Percentiles rank a stretch among this genome's conserved stretches.
phyloP scores from a whole-genome alignment of 1,284 basidiomycete genomes.

The Trametes hirsuta region DNA sequence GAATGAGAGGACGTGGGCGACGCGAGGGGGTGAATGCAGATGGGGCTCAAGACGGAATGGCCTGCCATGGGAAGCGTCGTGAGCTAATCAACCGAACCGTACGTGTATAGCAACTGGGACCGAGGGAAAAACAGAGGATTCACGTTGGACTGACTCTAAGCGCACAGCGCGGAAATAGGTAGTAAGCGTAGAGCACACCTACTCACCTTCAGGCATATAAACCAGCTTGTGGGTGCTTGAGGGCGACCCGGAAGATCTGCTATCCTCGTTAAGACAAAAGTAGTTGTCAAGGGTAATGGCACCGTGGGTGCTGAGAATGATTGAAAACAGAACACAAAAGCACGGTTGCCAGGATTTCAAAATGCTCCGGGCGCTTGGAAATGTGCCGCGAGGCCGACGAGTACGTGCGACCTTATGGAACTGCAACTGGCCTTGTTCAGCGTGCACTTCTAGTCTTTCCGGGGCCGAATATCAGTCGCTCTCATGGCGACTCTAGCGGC shows the following conservation, averaged over 20 bases:
- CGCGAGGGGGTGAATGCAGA: slow-evolving; percentile 15
- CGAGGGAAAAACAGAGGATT: slow-evolving; percentile 3
- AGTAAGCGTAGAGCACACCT: neutral
- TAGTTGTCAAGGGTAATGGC: slow-evolving; percentile 5
- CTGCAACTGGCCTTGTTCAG: slow-evolving; percentile 2
- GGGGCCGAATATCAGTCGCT: neutral
- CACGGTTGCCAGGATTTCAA: neutral
- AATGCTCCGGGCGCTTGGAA: neutral
- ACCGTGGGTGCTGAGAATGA: neutral
- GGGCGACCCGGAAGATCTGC: neutral
- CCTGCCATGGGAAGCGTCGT: slow-evolving; percentile 23
- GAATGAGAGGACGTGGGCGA: slow-evolving; percentile 13
- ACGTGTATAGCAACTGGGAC: slow-evolving; percentile 12
- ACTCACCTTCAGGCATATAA: slow-evolving; percentile 1
- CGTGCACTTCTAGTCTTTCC: neutral
- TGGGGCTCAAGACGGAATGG: slow-evolving; percentile 21
- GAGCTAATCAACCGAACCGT: slow-evolving; percentile 12
- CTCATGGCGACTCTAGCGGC: neutral
- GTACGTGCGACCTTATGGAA: slow-evolving; percentile 4
- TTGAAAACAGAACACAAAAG: slow-evolving; percentile 10
- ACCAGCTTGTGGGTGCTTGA: neutral
- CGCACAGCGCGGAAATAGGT: slow-evolving; percentile 9
- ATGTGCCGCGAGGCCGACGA: neutral
- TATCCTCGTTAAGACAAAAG: slow-evolving; percentile 9
- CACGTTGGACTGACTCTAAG: neutral